Evolutionary conservation across 176 grass and related monocot species (phyloP).

Genomic region (Eleusine coracana): DNA sequence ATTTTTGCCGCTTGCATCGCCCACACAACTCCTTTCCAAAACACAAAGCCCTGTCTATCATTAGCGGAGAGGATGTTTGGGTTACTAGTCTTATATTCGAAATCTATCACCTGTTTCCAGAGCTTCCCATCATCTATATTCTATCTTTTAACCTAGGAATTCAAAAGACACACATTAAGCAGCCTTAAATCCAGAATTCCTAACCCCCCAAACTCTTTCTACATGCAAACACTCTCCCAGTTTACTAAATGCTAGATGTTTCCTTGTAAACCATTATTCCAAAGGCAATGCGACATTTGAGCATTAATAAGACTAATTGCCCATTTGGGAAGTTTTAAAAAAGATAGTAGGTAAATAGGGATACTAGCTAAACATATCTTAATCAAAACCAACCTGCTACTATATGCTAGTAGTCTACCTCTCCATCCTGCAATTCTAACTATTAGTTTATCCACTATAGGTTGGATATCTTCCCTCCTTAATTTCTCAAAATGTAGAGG

Average conservation of each 20-base stretch:
- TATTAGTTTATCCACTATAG: background rate
- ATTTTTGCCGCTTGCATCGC: background rate
- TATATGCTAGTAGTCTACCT: background rate
- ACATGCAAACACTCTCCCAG: background rate
- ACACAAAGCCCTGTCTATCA: background rate
- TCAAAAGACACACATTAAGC: background rate
- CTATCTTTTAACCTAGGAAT: background rate
- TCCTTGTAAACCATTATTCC: background rate
- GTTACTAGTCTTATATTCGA: background rate
- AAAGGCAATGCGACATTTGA: background rate
- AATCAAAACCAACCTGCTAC: no score
- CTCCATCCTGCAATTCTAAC: background rate
- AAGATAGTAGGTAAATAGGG: background rate
- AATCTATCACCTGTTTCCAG: background rate
- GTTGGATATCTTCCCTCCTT: background rate
- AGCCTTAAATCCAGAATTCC: background rate
- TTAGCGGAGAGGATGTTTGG: background rate
- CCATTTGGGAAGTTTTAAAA: background rate
- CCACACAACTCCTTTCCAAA: background rate
- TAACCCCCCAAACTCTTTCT: background rate
- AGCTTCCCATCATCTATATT: background rate
- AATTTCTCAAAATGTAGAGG: background rate
- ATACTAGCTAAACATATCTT: no score
- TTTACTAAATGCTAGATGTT: background rate
- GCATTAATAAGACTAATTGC: background rate